Conservation (phyloP, 192 early-diverging fungal genomes). For the Coemansia sp. region DNA sequence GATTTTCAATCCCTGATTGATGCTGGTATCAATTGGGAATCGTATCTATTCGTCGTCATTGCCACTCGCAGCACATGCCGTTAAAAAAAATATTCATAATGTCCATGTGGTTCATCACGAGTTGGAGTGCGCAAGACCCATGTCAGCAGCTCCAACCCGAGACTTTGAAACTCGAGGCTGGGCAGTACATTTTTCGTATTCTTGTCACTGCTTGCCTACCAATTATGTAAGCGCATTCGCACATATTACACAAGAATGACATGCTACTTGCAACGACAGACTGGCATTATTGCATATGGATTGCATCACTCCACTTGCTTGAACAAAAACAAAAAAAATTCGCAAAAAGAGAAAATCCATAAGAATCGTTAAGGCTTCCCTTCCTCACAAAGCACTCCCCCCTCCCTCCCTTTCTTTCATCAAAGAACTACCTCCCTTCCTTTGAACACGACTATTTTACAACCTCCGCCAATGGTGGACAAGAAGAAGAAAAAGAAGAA, state of each 20-base stretch:
- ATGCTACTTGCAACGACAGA: neutral
- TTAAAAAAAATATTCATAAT: neutral
- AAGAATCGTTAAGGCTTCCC: neutral
- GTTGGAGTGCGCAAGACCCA: neutral
- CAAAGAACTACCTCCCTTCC: neutral
- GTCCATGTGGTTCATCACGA: neutral
- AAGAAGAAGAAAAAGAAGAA: neutral
- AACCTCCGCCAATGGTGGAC: neutral
- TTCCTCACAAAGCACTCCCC: neutral
- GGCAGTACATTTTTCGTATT: neutral
- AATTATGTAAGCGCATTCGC: neutral
- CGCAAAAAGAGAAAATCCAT: neutral
- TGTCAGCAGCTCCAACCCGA: slow-evolving; percentile 4
- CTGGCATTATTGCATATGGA: neutral
- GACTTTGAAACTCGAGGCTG: neutral
- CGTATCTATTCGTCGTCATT: neutral
- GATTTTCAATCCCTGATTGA: neutral
- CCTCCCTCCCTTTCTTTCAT: neutral
- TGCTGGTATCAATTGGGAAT: neutral
- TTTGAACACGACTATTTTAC: neutral
- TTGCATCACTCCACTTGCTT: neutral
- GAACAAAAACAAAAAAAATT: neutral
- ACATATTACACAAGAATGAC: neutral
- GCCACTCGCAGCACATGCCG: too few species aligned
- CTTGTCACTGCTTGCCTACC: neutral